Evolutionary conservation across 169 alveolate genomes (phyloP).

Genomic region (Plasmodium relictum): DNA sequence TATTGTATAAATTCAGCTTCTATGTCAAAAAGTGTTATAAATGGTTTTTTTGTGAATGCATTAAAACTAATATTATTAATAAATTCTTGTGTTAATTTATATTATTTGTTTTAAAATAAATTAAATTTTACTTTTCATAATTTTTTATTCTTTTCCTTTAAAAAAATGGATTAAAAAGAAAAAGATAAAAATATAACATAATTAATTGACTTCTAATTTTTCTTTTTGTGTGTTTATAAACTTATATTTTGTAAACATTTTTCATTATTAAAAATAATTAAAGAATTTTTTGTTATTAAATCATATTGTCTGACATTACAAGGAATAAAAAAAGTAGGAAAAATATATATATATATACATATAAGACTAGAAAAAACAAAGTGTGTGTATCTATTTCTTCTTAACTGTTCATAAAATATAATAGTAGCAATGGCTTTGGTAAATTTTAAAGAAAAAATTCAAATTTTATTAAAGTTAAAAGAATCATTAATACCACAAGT

Average conservation of each 20-base stretch:
- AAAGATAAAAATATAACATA: background rate
- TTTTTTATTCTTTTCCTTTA: background rate
- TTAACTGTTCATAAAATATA: slow-evolving; percentile 21
- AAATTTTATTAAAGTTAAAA: slow-evolving; percentile 70
- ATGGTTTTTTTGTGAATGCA: slow-evolving; percentile 36
- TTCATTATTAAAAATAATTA: background rate
- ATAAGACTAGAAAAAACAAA: background rate
- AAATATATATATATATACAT: background rate
- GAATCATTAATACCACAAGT: slow-evolving; percentile 68
- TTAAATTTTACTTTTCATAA: background rate
- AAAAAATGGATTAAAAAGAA: slow-evolving; percentile 18
- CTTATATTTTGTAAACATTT: background rate
- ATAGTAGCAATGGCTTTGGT: slow-evolving; percentile 49
- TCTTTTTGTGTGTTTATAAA: slow-evolving; percentile 16
- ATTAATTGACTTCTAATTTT: background rate
- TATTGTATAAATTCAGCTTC: slow-evolving; percentile 36
- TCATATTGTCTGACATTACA: background rate
- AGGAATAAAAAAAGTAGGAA: background rate
- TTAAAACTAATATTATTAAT: slow-evolving; percentile 29
- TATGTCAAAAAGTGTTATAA: slow-evolving; percentile 19
- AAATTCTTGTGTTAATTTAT: slow-evolving; percentile 25
- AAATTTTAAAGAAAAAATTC: slow-evolving; percentile 69
- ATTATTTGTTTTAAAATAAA: slow-evolving; percentile 38
- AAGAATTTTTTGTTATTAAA: background rate
- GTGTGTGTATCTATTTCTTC: background rate